Evolutionary conservation across 2,329 filamentous ascomycete species (phyloP).

Genomic region (Remersonia thermophila): DNA sequence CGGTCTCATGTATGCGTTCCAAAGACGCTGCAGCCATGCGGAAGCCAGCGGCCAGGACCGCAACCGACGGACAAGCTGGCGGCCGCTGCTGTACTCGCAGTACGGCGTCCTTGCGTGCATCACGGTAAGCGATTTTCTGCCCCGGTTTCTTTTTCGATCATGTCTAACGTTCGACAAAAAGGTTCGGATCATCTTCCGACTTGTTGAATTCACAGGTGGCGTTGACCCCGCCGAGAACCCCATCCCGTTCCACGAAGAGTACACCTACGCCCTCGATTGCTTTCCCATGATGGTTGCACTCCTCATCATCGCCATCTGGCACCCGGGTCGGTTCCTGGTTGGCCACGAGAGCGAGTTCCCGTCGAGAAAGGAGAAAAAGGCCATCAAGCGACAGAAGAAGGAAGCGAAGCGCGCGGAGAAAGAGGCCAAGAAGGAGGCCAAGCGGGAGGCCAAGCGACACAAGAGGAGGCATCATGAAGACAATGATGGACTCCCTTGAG

Average conservation of each 20-base stretch:
- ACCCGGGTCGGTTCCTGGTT: slow-evolving; percentile 35
- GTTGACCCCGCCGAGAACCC: slow-evolving; percentile 28
- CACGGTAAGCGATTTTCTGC: slow-evolving; percentile 19
- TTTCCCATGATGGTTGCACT: slow-evolving; percentile 41
- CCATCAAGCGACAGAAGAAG: slow-evolving; percentile 2
- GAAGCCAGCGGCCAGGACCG: slow-evolving; percentile 12
- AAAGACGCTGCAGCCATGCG: slow-evolving; percentile 15
- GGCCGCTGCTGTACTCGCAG: slow-evolving; percentile 23
- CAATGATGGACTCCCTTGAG: too few species aligned
- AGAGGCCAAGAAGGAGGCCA: slow-evolving; percentile 2
- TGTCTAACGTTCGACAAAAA: not conserved
- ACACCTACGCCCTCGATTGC: slow-evolving; percentile 39
- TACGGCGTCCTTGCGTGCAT: slow-evolving; percentile 25
- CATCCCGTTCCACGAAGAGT: slow-evolving; percentile 38
- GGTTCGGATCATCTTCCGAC: slow-evolving; percentile 44
- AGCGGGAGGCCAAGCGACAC: too few species aligned
- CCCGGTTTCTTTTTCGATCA: slow-evolving; percentile 1
- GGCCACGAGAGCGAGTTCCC: slow-evolving; percentile 36
- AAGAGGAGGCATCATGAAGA: too few species aligned
- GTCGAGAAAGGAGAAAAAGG: slow-evolving; percentile 32
- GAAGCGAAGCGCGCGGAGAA: not conserved
- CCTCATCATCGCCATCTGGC: slow-evolving; percentile 28
- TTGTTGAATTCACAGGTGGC: slow-evolving; percentile 42
- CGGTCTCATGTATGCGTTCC: slow-evolving; percentile 25
- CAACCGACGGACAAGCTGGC: slow-evolving; percentile 19